phyloP scores from a whole-genome alignment of 2,329 filamentous ascomycete genomes.

The Colletotrichum scovillei region DNA sequence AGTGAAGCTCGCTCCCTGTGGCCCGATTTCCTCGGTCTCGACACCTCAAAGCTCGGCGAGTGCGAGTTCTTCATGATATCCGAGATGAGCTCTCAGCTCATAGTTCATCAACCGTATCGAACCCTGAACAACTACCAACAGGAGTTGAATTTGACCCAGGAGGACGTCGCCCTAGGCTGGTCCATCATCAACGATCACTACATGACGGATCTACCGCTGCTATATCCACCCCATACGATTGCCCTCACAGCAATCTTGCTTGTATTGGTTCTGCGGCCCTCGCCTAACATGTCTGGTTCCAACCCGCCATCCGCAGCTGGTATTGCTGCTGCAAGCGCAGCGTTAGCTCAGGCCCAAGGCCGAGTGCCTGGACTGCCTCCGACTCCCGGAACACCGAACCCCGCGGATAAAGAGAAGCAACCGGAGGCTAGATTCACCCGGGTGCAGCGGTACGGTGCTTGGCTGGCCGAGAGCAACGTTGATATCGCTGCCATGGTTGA shows the following conservation, averaged over 20 bases:
- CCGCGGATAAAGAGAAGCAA: conserved; percentile 55
- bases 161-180: conserved; percentile 82
- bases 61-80: conserved; percentile 94
- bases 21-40: conserved; percentile 81
- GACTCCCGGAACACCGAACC: conserved; percentile 29
- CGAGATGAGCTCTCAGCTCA: conserved; percentile 89
- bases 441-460: conserved; percentile 75
- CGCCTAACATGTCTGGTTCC: conserved; percentile 46
- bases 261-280: conserved; percentile 82
- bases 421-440: conserved; percentile 70
- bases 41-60: conserved; percentile 88
- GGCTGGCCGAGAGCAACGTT: conserved; percentile 87
- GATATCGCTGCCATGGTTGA: conserved; percentile 89
- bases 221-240: conserved; percentile 87
- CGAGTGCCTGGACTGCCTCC: conserved; percentile 29
- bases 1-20: conserved; percentile 87
- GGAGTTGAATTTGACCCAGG: conserved; percentile 77
- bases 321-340: conserved; percentile 62
- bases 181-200: conserved; percentile 92
- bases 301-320: conserved; percentile 48
- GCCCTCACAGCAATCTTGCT: conserved; percentile 89
- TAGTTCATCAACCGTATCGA: conserved; percentile 91
- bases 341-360: conserved; percentile 55
- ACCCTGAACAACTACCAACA: conserved; percentile 78
- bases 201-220: conserved; percentile 88